phyloP scores from a whole-genome alignment of 352 stramenopile species.

The Elongisporangium anandrum region DNA sequence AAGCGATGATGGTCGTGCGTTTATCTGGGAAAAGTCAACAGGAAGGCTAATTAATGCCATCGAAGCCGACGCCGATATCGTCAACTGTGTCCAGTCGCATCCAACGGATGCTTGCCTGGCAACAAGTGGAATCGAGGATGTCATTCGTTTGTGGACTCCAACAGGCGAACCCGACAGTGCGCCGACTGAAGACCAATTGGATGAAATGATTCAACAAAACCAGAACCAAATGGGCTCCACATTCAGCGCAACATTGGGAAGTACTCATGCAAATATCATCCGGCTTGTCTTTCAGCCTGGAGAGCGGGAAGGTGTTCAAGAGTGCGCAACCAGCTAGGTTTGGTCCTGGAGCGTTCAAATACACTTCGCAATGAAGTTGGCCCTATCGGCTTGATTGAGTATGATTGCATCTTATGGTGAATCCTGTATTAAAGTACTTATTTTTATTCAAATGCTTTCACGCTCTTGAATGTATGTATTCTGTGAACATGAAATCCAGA shows the following conservation, averaged over 20 bases:
- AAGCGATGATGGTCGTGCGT: constrained; percentile 81
- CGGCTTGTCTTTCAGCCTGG: constrained; percentile 62
- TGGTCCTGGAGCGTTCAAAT: neutral
- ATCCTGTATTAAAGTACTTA: neutral
- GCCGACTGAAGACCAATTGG: constrained; percentile 42
- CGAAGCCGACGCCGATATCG: constrained; percentile 77
- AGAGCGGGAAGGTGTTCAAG: constrained; percentile 51
- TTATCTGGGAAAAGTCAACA: constrained; percentile 82
- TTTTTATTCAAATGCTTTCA: neutral
- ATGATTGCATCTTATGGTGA: neutral
- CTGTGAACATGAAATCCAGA: too few relatives aligned
- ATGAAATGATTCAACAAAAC: constrained; percentile 49
- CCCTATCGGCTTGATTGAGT: neutral
- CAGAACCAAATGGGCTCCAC: constrained; percentile 64
- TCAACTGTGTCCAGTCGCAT: constrained; percentile 89
- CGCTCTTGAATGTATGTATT: too few relatives aligned
- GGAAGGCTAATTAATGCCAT: constrained; percentile 81
- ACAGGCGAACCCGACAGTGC: constrained; percentile 34
- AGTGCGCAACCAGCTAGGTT: constrained; percentile 62
- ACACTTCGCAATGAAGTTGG: neutral
- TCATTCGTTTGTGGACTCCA: constrained; percentile 76
- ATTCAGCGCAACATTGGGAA: constrained; percentile 33
- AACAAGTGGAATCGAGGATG: constrained; percentile 80
- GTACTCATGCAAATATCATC: constrained; percentile 54
- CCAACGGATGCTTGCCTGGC: constrained; percentile 71